phyloP scores from a whole-genome alignment of 805 yeast species.

The Ogataea methylovora region DNA sequence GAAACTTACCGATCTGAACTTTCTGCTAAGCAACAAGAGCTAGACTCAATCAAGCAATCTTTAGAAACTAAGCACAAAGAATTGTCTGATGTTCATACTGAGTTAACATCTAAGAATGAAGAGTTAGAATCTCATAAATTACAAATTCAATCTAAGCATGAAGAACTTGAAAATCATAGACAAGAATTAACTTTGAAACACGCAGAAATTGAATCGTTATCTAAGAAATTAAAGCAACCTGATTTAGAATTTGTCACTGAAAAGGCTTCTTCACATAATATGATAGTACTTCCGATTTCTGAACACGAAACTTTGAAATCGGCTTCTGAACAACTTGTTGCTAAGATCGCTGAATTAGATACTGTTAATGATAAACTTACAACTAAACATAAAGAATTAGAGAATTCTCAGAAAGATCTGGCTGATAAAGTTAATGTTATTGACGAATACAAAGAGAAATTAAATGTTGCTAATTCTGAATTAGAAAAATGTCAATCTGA shows the following conservation, averaged over 20 bases:
- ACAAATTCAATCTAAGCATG: background rate
- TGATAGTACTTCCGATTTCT: conserved; percentile 4
- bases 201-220: background rate
- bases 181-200: background rate
- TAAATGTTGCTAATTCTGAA: no score
- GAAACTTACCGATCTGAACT: background rate
- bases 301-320: conserved; percentile 4
- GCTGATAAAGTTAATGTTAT: no score
- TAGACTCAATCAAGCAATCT: background rate
- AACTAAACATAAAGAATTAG: no score
- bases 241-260: conserved; percentile 21
- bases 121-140: background rate
- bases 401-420: no score
- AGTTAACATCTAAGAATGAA: background rate
- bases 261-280: conserved; percentile 14
- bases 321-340: background rate
- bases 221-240: conserved; percentile 18
- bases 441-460: no score
- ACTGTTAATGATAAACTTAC: no score
- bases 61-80: background rate
- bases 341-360: background rate
- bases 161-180: background rate
- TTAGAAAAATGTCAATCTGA: background rate
- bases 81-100: no score
- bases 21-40: background rate